Conservation (phyloP, 352 stramenopile genomes). For the Phytophthora tentaculata region DNA sequence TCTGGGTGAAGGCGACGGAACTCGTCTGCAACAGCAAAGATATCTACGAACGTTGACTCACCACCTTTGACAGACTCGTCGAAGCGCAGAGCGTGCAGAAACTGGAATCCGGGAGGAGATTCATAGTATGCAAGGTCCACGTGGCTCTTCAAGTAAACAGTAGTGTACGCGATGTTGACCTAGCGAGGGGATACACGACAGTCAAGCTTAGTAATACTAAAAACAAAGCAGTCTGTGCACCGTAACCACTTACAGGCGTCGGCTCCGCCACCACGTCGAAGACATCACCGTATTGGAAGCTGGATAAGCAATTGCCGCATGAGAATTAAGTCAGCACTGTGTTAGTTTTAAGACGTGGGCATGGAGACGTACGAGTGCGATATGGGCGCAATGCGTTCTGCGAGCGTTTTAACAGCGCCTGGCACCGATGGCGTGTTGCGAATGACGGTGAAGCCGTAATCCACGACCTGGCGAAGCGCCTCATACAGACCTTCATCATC, state of each 20-base stretch:
- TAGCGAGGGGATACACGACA: slow-evolving; percentile 22
- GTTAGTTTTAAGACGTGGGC: not conserved
- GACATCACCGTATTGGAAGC: slow-evolving; percentile 86
- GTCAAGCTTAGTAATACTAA: not conserved
- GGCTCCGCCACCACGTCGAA: slow-evolving; percentile 87
- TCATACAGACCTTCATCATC: slow-evolving; percentile 74
- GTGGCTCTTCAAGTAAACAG: slow-evolving; percentile 90
- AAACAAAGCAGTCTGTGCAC: not conserved
- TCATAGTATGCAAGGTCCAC: slow-evolving; percentile 98
- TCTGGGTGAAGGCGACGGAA: slow-evolving; percentile 68
- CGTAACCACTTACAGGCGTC: slow-evolving; percentile 58
- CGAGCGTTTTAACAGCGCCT: slow-evolving; percentile 72
- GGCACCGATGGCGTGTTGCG: slow-evolving; percentile 67
- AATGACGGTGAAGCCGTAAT: slow-evolving; percentile 77
- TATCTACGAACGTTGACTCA: slow-evolving; percentile 88
- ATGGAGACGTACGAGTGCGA: slow-evolving; percentile 74
- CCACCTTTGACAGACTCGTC: slow-evolving; percentile 84
- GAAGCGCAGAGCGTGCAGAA: slow-evolving; percentile 93
- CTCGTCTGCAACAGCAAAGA: slow-evolving; percentile 77
- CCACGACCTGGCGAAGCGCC: slow-evolving; percentile 70
- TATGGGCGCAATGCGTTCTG: slow-evolving; percentile 79
- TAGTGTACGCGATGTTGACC: slow-evolving; percentile 97
- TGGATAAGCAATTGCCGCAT: slow-evolving; percentile 20
- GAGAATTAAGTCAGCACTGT: not conserved
- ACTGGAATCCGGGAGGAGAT: slow-evolving; percentile 94